Evolutionary conservation across 345 rosid genomes (phyloP), one percentile per base, ranked within the genome.

Genomic region (Adansonia digitata): DNA sequence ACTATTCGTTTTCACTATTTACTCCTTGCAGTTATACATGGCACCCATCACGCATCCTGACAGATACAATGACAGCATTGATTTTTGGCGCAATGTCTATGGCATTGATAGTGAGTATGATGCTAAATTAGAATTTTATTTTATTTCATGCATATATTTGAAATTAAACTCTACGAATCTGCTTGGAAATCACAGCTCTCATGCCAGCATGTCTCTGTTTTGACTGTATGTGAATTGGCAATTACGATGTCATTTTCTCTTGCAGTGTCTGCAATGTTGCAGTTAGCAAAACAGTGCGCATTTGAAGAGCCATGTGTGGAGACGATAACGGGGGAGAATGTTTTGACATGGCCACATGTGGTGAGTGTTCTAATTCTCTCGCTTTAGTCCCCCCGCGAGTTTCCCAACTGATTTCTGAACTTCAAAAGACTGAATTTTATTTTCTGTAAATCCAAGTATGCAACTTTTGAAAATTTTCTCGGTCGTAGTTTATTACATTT

Each of bases 211-310:
- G 43, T 27, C 46, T 62, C 15, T 48, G n/a, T 63, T 62, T 61
- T 29, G 24, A 27, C 39, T 45, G 37, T 45, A 68, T 45, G 11
- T 26, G 7, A 46, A 15, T 67, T 1, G 24, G 20, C 65, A 39
- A 55, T 15, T 26, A 57, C 35, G 20, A n/a, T 61, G n/a, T 31
- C n/a, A 46, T 84, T 51, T 75, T 57, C 76, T 62, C 56, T 81
- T 81, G 82, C 88, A 93, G 98, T 95, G 99, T 93, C 99, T 85
- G 93, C 98, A 73, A 88, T 95, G 98, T 71, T 95, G 91, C 96
- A 93, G 22, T 80, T 95, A 70, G 99, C 99, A 66, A 93, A 91
- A 84, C 98, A 91, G 74, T 90, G 96, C 82, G 99, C 99, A 4
- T 93, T 91, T 81, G 98, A 95, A 78, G 99, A 93, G 83, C 99